Evolutionary conservation across 257 asterid species (phyloP).

Genomic region (Echites panduratus): DNA sequence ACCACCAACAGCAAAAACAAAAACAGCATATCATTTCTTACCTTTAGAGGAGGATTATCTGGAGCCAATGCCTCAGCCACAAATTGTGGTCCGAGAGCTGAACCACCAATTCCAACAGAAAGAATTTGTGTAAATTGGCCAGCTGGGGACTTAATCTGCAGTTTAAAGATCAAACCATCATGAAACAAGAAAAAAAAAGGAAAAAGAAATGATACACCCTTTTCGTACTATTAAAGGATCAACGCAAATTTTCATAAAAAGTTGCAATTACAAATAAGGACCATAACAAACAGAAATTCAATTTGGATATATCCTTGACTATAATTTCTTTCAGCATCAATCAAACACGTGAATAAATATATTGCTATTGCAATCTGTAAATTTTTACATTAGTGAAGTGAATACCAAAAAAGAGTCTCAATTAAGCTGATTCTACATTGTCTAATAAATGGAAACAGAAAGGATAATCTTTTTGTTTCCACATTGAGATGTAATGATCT

Average conservation of each 20-base stretch:
- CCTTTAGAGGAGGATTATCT: constrained; percentile 99
- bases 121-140: constrained; percentile 76
- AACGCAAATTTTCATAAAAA: not conserved
- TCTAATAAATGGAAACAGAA: not conserved
- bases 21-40: constrained; percentile 14
- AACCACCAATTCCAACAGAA: constrained; percentile 97
- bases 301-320: not conserved
- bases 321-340: not conserved
- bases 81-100: constrained; percentile 98
- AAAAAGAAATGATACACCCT: not conserved
- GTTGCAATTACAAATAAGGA: not conserved
- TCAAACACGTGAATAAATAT: not conserved
- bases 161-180: constrained; percentile 18
- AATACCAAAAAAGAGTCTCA: not conserved
- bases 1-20: not conserved
- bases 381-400: not conserved
- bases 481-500: not conserved
- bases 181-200: constrained; percentile 1
- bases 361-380: not conserved
- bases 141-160: constrained; percentile 60
- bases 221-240: not conserved
- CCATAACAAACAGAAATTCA: not conserved
- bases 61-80: constrained; percentile 99
- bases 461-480: not conserved
- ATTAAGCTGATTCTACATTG: not conserved